A percentile compares a stretch with the other conserved stretches of the same genome.
Evolutionary conservation across 192 early-diverging fungal genomes (phyloP).

Genomic region (Entomortierella lignicola): DNA sequence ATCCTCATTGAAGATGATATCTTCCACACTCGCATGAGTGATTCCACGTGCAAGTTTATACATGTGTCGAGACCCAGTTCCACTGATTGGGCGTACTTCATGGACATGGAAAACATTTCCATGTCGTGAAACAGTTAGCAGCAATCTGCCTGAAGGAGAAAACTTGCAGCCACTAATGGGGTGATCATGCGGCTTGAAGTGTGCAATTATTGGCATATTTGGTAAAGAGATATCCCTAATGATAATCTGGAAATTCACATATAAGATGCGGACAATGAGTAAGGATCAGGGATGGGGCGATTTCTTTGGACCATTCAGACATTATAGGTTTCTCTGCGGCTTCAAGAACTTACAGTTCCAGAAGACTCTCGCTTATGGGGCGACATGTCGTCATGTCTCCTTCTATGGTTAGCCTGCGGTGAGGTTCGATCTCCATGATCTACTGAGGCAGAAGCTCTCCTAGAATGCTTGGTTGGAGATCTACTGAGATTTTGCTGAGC

Average conservation of each 20-base stretch:
- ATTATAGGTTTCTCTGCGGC: not conserved
- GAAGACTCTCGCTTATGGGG: conserved; percentile 44
- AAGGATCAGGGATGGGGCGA: no score
- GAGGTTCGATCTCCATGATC: conserved; percentile 30
- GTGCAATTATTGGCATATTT: conserved; percentile 64
- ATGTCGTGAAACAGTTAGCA: conserved; percentile 76
- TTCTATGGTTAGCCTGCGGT: conserved; percentile 1
- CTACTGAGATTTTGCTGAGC: conserved; percentile 11
- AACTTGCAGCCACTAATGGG: conserved; percentile 71
- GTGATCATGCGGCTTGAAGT: conserved; percentile 79
- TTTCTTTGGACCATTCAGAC: no score
- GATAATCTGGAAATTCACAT: conserved; percentile 53
- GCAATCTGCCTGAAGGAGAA: conserved; percentile 71
- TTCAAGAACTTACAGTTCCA: conserved; percentile 49
- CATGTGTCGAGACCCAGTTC: conserved; percentile 59
- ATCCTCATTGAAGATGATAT: conserved; percentile 74
- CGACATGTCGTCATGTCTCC: conserved; percentile 40
- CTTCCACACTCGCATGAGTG: conserved; percentile 79
- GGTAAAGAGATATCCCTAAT: conserved; percentile 59
- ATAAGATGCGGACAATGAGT: no score
- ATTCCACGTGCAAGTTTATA: conserved; percentile 84
- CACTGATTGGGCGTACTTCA: conserved; percentile 54
- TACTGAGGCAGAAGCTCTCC: conserved; percentile 27
- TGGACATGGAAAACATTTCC: conserved; percentile 84
- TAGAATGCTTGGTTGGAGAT: conserved; percentile 23